These are phyloP conservation scores for Nelumbo lutea DNA, from an alignment of 164 flowering plant species.

Conservation along the genomic window DNA sequence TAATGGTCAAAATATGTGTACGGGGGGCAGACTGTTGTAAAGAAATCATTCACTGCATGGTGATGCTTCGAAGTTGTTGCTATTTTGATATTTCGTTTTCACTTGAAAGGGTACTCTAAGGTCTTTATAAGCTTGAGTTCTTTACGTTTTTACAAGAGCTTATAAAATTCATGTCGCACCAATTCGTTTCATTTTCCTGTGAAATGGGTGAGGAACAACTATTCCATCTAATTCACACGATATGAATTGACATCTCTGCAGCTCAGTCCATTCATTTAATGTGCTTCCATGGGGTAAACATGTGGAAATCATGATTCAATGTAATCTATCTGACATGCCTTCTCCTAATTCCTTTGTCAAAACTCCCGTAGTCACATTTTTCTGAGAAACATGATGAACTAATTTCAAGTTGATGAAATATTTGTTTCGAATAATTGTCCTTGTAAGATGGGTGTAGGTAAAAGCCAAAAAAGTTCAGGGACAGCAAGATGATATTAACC, in stretches of 20 bases:
- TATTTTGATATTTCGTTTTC: slow-evolving; percentile 1
- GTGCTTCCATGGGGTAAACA: background rate
- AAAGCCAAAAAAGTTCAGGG: background rate
- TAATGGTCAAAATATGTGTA: background rate
- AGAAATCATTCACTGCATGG: background rate
- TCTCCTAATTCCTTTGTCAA: background rate
- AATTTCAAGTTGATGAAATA: background rate
- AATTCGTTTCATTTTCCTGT: background rate
- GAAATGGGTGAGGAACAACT: background rate
- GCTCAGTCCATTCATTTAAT: background rate
- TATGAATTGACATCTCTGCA: no score
- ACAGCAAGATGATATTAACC: background rate
- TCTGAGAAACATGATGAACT: background rate
- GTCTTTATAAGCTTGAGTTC: background rate
- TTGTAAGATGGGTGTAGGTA: background rate
- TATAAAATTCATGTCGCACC: background rate
- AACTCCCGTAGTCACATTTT: background rate
- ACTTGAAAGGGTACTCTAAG: background rate
- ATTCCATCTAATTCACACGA: no score
- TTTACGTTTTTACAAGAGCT: background rate
- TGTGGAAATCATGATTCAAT: background rate
- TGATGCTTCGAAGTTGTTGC: slow-evolving; percentile 2
- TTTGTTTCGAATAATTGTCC: background rate
- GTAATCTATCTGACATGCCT: background rate
- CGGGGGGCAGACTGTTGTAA: background rate